Evolutionary conservation across 2,329 filamentous ascomycete genomes (phyloP), one percentile per base, ranked within the genome.

Genomic region (Calonectria hongkongensis): DNA sequence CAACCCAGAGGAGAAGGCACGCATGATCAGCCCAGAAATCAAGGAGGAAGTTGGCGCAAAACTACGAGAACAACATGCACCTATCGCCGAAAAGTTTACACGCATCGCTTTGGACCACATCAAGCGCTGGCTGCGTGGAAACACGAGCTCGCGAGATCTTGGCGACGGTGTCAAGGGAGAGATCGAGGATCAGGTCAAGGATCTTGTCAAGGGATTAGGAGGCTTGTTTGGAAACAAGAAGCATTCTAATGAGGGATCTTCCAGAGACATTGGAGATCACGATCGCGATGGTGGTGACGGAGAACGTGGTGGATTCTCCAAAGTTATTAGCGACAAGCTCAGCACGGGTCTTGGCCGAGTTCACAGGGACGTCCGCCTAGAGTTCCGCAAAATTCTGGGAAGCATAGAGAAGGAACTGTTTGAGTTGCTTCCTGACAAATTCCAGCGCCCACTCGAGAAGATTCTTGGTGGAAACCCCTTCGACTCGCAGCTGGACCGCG

Each of bases 381-480:
- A 87, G 74, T 87, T 87, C 80, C 86, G 86, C 74, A 86, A 81
- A 73, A 75, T 86, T 2, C 81, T 87, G 0, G 86, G 85, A 48
- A 80, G 71, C 4, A 87, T 87, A 36, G 86, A 87, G 79, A 87
- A 86, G 79, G 78, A 85, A 73, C 82, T 87, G 1, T 87, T 87
- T 39, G 86, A 87, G 77, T 74, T 85, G 15, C 82, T 87, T 0
- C 86, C 86, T 0, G 85, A 87, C 60, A 73, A 83, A 60, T 83
- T 87, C 71, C 85, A 87, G 73, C 79, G 83, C 0, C 85, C 86
- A 0, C 82, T 87, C 0, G 86, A 87, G 75, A 87, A 85, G 80
- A 86, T 87, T 12, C 83, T 87, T 0, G 86, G 86, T 0, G 86
- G 86, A 3, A 87, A 87, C 58, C 86, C 86, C 8, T 87, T 87